These are phyloP conservation scores for Apostasia shenzhenica DNA, from an alignment of 106 monocot genomes.

Conservation along the genomic window DNA sequence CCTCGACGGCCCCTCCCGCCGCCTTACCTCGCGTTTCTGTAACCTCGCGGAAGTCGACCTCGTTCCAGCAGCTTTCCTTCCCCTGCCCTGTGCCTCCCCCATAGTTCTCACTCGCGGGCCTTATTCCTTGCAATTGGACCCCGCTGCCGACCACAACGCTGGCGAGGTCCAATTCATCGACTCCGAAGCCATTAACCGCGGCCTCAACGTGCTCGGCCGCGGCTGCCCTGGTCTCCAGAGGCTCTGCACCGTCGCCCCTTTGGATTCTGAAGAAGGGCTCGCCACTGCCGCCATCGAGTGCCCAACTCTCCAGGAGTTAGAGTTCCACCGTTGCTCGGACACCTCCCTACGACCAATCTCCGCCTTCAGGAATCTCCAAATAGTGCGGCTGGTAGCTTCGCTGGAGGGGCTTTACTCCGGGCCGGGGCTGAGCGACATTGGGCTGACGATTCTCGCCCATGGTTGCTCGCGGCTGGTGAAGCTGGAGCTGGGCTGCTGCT, in stretches of 20 bases:
- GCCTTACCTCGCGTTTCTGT: constrained; percentile 55
- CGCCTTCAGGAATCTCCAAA: constrained; percentile 80
- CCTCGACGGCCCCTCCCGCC: constrained; percentile 29
- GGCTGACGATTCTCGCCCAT: constrained; percentile 85
- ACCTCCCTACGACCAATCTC: constrained; percentile 54
- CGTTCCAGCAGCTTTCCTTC: constrained; percentile 55
- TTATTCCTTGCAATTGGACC: constrained; percentile 48
- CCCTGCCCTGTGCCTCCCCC: constrained; percentile 12
- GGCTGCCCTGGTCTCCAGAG: constrained; percentile 44
- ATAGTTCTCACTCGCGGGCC: constrained; percentile 44
- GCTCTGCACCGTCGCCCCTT: constrained; percentile 41
- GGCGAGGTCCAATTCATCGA: constrained; percentile 26
- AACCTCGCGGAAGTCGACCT: constrained; percentile 62
- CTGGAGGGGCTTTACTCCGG: constrained; percentile 55
- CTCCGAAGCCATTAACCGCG: constrained; percentile 30
- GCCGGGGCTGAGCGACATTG: constrained; percentile 73
- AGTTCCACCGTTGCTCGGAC: constrained; percentile 78
- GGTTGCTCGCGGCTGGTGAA: constrained; percentile 85
- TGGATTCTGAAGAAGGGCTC: constrained; percentile 36
- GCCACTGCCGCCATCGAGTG: constrained; percentile 41
- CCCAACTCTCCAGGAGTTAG: constrained; percentile 63
- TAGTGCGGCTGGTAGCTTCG: constrained; percentile 53
- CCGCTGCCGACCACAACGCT: constrained; percentile 9
- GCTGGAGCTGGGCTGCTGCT: constrained; percentile 73
- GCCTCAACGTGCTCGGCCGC: constrained; percentile 38